phyloP scores from a whole-genome alignment of 2,329 filamentous ascomycete genomes.

The Alternaria dauci region DNA sequence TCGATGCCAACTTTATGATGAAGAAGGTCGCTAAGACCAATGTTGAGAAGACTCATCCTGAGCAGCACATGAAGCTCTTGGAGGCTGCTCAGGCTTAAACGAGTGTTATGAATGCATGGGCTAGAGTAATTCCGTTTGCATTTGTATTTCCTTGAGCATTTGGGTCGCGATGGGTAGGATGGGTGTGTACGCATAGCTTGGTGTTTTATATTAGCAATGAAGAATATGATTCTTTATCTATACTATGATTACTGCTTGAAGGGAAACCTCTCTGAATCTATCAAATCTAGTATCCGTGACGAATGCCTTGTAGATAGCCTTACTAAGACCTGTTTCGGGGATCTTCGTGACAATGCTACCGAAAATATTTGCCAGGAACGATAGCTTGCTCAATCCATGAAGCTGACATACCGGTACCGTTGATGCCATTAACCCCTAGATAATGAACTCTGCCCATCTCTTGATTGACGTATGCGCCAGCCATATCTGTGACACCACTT shows the following conservation, averaged over 20 bases:
- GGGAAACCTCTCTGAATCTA: too few relatives aligned
- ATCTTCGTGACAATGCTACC: too few relatives aligned
- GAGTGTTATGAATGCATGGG: neutral
- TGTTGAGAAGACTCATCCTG: slow-evolving; percentile 52
- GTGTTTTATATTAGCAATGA: neutral
- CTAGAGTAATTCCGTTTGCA: neutral
- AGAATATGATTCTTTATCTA: neutral
- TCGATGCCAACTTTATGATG: slow-evolving; percentile 54
- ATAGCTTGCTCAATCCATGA: too few relatives aligned
- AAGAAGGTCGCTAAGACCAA: slow-evolving; percentile 54
- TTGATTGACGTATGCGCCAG: too few relatives aligned
- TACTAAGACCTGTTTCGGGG: too few relatives aligned
- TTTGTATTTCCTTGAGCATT: neutral
- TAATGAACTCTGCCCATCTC: too few relatives aligned
- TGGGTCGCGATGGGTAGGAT: neutral
- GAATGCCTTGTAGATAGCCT: too few relatives aligned
- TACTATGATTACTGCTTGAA: neutral
- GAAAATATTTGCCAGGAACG: too few relatives aligned
- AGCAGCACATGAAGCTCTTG: slow-evolving; percentile 48
- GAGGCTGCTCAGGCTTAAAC: slow-evolving; percentile 39
- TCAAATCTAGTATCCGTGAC: too few relatives aligned
- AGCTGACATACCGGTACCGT: too few relatives aligned
- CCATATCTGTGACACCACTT: too few relatives aligned
- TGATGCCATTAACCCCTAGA: too few relatives aligned
- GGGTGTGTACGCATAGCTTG: slow-evolving; percentile 1